Conservation (phyloP, 2,329 filamentous ascomycete genomes). For the Microcyclospora pomicola region DNA sequence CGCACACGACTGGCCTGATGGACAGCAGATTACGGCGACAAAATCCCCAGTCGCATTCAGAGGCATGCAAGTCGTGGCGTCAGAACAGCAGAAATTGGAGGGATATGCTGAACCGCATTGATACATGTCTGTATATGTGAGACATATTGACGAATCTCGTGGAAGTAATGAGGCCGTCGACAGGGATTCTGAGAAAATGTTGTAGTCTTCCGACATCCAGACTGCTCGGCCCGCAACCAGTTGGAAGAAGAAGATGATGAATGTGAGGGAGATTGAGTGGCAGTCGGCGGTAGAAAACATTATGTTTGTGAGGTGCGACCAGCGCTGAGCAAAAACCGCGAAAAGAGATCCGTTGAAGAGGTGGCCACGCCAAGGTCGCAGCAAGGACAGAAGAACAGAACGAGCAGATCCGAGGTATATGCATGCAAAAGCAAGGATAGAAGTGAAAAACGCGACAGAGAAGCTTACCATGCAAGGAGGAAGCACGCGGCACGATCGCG, state of each 20-base stretch:
- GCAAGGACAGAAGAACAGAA: background rate
- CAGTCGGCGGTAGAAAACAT: background rate
- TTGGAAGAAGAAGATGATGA: background rate
- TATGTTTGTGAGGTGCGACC: slow-evolving; percentile 1
- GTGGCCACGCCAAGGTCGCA: slow-evolving; percentile 3
- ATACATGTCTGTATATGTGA: slow-evolving; percentile 32
- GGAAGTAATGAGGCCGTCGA: slow-evolving; percentile 4
- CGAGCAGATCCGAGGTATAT: no score
- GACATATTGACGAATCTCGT: slow-evolving; percentile 31
- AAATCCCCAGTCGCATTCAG: slow-evolving; percentile 49
- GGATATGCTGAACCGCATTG: slow-evolving; percentile 46
- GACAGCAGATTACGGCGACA: slow-evolving; percentile 60
- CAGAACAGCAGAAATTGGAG: slow-evolving; percentile 52
- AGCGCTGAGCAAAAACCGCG: slow-evolving; percentile 1
- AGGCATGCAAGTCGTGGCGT: slow-evolving; percentile 40
- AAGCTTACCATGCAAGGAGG: background rate
- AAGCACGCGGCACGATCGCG: slow-evolving; percentile 1
- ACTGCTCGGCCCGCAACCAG: slow-evolving; percentile 11
- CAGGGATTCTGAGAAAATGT: slow-evolving; percentile 8
- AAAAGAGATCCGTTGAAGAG: background rate
- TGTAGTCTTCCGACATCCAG: slow-evolving; percentile 14
- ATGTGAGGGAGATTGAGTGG: background rate
- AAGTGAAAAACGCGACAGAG: background rate
- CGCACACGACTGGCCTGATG: slow-evolving; percentile 42
- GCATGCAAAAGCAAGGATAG: background rate